Base-by-base conservation (phyloP, 1,139 yeast species). In the Yamadazyma mexicana region DNA sequence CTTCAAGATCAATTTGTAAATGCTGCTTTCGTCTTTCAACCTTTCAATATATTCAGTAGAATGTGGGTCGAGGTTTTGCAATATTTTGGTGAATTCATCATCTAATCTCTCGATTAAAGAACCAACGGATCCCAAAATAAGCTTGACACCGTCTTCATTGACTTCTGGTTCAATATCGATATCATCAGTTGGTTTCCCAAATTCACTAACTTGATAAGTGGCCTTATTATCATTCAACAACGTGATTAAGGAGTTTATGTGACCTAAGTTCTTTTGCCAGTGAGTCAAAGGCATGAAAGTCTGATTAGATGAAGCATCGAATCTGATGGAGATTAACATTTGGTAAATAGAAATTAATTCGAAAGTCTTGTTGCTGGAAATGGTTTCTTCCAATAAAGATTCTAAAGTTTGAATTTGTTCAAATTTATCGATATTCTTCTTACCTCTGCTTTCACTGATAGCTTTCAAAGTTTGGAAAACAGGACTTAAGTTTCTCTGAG, bases 11-110 rank as follows among this genome's bases (percentile, higher is more conserved):
- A 88, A 74, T 42, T 76, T 74, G 69, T 91, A 92, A 42, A 92
- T 74, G 34, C 70, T 69, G 47, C 82, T 75, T 68, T 92, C 98
- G 64, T 91, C 96, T 63, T 86, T 84, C 61, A 94, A 77, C 61
- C 98, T 80, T 52, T 85, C 89, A 51, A 92, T 79, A 64, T 92
- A 94, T 63, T 94, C 98, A 45, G 87, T 83, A 23, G 98, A 87
- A 62, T 92, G 98, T 37, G 97, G 96, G 61, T 92, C 98, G 54
- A 88, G 83, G 53, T 81, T 80, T 62, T 91, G 91, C 54, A 92
- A 76, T 37, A 95, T 88, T 53, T 85, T 81, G 48, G 87, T 86
- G 55, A 91, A 84, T 69, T 94, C 99, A 58, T 92, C 98, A 61
- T 91, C 97, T 51, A 94, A 77, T 64, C 98, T 82, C 69, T 92